phyloP scores from a whole-genome alignment of 31 red algal genomes.

The Endocladia muricata region DNA sequence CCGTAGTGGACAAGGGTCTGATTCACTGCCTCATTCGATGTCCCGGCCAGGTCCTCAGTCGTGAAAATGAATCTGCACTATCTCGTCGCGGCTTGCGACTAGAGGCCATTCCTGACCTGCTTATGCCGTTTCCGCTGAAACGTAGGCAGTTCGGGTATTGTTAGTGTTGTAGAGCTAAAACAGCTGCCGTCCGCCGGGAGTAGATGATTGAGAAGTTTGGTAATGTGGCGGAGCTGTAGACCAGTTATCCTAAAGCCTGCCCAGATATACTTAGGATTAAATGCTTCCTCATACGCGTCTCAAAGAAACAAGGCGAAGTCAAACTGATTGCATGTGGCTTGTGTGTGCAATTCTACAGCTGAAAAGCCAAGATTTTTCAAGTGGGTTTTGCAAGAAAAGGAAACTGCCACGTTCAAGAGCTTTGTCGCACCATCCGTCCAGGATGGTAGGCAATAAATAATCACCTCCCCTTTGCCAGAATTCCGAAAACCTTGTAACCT shows the following conservation, averaged over 20 bases:
- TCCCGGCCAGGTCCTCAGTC: too few relatives aligned
- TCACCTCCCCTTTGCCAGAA: background rate
- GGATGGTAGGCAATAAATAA: background rate
- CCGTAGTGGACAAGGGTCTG: too few relatives aligned
- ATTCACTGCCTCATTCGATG: too few relatives aligned
- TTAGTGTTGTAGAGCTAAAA: too few relatives aligned
- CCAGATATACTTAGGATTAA: background rate
- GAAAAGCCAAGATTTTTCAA: background rate
- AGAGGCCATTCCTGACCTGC: too few relatives aligned
- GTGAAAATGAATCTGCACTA: too few relatives aligned
- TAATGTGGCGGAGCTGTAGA: too few relatives aligned
- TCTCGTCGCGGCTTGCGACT: too few relatives aligned
- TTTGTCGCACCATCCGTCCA: background rate
- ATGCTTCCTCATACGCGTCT: background rate
- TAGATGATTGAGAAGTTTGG: too few relatives aligned
- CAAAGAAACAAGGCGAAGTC: background rate
- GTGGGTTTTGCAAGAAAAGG: background rate
- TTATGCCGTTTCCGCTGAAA: too few relatives aligned
- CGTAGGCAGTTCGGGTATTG: too few relatives aligned
- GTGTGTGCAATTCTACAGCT: background rate
- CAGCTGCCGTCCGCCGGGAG: too few relatives aligned
- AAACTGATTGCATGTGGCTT: constrained; percentile 3
- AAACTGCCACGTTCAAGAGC: constrained; percentile 5
- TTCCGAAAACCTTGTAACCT: constrained; percentile 1
- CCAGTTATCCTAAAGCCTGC: background rate